Base-by-base conservation (phyloP, 371 early-diverging fungal genomes). In the Mortierella sp. region DNA sequence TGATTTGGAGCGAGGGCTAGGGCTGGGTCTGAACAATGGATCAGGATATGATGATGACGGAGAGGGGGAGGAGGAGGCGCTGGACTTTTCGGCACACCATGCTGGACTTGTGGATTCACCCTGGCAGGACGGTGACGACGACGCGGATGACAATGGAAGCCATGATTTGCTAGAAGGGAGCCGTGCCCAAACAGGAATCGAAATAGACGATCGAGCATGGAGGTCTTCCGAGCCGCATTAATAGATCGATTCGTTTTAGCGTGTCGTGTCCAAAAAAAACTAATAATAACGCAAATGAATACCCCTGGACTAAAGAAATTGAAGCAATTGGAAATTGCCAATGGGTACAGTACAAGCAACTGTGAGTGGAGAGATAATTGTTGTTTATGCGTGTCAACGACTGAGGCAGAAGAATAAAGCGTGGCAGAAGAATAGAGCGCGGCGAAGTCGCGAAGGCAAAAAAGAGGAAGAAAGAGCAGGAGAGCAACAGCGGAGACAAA, bases 51-150 rank as follows among this genome's bases (percentile, higher is more conserved):
- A 26, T 11, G 44, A 41, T 29, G 43, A 13, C 24, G 41, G 34
- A 19, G 66, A 75, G 1, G 71, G 68, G 9, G 66, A 64, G 47
- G 77, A 73, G 1, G 71, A 64, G 34, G 73, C 72, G 10, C 45
- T 76, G 8, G 80, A 80, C 41, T 69, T 80, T 58, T 69, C 80
- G 34, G 73, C 73, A 61, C 73, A 73, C 34, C 73, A 72, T 63
- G 29, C 47, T 16, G 70, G 63, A 9, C 53, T 70, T 8, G 16
- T 45, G 4, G 63, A 61, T 3, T 80, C 76, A 1, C 76, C 76
- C 1, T 76, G 80, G 79, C 68, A 47, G 37, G 65, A 71, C 16
- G 73, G 65, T 39, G 73, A 44, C 13, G 72, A 43, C 2, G 34
- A 37, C 7, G 58, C 13, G 2, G 61, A 19, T 2, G 22, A 19